Base-by-base conservation (phyloP, 2,329 filamentous ascomycete species). In the Alternaria viburni region DNA sequence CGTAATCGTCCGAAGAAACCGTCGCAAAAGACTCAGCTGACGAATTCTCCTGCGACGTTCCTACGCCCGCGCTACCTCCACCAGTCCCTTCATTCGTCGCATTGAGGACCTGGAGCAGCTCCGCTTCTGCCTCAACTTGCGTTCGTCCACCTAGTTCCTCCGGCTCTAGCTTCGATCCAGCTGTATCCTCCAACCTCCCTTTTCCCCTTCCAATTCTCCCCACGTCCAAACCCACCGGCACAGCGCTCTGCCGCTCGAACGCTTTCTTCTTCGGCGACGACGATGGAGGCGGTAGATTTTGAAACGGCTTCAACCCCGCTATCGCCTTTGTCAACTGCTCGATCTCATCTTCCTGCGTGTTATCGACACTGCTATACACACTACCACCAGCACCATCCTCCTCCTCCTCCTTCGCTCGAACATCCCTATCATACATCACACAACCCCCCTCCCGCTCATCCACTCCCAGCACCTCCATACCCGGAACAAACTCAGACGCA, bases 221-320 rank as follows among this genome's bases (percentile, higher is more conserved):
- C 13, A 67, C 12, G 5, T 66, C 9, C 12, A 67, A 25, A 2
- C 59, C 58, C 4, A 32, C 17, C 2, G 60, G 60, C 13, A 66
- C 21, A 8, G 57, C 65, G 36, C 65, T 68, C 3, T 10, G 15
- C 4, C 57, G 43, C 30, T 54, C 32, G 3, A 58, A 59, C 1
- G 36, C 44, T 5, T n/a, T 13, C 10, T 13, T 10, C 9, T 43
- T 12, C 25, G 7, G 21, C 12, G 46, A 50, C 17, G 6, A 19
- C 8, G 45, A 50, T 2, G 10, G 15, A 5, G 26, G 5, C 1
- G 59, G 15, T 0, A 57, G 8, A 12, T 57, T 4, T 1, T 57
- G 30, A 1, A 51, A 57, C 0, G 10, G 25, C 2, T 5, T 15
- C 21, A 44, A 26, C 1, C 36, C 50, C 1, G 46, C 43, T 36